Evolutionary conservation across 2,329 filamentous ascomycete genomes (phyloP).

Genomic region (Alternaria conjuncta): DNA sequence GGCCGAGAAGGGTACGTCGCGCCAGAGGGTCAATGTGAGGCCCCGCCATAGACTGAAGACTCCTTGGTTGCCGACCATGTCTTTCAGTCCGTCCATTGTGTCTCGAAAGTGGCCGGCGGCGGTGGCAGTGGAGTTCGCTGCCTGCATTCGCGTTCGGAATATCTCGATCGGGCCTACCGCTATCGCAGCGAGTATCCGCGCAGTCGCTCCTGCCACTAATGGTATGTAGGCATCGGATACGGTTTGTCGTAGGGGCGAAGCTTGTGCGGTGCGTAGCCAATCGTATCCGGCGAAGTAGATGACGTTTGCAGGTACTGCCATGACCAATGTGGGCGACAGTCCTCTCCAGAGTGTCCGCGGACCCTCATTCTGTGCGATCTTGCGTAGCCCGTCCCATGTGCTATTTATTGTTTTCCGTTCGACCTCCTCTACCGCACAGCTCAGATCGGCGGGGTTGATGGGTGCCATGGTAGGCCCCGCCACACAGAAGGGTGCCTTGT

Average conservation of each 20-base stretch:
- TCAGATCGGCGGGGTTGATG: slow-evolving; percentile 52
- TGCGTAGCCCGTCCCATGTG: slow-evolving; percentile 88
- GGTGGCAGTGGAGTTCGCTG: slow-evolving; percentile 58
- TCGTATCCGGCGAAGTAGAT: slow-evolving; percentile 99
- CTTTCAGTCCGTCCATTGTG: slow-evolving; percentile 75
- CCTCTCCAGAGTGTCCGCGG: slow-evolving; percentile 87
- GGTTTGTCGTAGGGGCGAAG: slow-evolving; percentile 71
- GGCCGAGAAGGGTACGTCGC: slow-evolving; percentile 95
- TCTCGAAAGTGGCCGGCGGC: slow-evolving; percentile 74
- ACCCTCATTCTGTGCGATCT: slow-evolving; percentile 95
- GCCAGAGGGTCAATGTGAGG: slow-evolving; percentile 88
- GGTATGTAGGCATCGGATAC: slow-evolving; percentile 73
- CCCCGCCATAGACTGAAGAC: slow-evolving; percentile 89
- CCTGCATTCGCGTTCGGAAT: slow-evolving; percentile 90
- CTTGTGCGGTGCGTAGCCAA: slow-evolving; percentile 78
- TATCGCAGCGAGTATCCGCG: slow-evolving; percentile 79
- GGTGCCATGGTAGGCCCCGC: slow-evolving; percentile 63
- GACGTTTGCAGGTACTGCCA: slow-evolving; percentile 94
- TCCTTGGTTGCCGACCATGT: slow-evolving; percentile 80
- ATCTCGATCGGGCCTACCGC: slow-evolving; percentile 92
- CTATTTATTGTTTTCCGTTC: slow-evolving; percentile 85
- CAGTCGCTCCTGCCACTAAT: slow-evolving; percentile 77
- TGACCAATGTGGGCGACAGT: slow-evolving; percentile 88
- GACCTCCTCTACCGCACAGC: slow-evolving; percentile 87
- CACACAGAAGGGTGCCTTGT: slow-evolving; percentile 80